Base-by-base conservation (phyloP, 2,329 filamentous ascomycete species). In the Cyphellophora europaea region DNA sequence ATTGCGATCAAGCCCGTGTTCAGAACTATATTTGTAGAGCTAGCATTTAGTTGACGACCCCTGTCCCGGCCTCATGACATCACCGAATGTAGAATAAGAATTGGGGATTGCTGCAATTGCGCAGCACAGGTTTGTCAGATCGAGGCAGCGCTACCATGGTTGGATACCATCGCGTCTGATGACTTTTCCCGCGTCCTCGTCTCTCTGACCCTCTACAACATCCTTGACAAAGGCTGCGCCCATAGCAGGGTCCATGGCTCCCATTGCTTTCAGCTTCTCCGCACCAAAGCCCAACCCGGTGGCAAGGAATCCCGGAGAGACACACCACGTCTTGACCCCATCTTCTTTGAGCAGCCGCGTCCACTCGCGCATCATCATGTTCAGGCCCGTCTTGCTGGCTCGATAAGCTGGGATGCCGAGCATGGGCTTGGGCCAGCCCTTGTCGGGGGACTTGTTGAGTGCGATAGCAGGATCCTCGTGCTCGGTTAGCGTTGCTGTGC, bases 321-420 rank as follows among this genome's bases (percentile, higher is more conserved):
- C 49, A 18, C 49, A 48, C 54, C 58, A 72, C 0, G 67, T 62
- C 47, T 67, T 70, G 4, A 73, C 66, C 0, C 67, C 66, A 27
- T 74, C 70, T 2, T 59, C 57, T 30, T 53, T 57, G 17, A 74
- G 51, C 1, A 58, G 42, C 21, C 59, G 54, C 17, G 49, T 32
- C 60, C 60, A 69, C 38, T 67, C 60, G 5, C 57, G 51, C 63
- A 68, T 65, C 42, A 69, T 38, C 66, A 69, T 69, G 41, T 69
- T 69, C 36, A 70, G 44, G 0, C 58, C 65, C 5, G 56, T 58
- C 49, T 70, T 69, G 14, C 50, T 47, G 16, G 50, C 52, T 3
- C 65, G 57, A 40, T 70, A 69, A 2, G 52, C 50, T 0, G 47
- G 31, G 2, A 45, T n/a, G 32, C 10, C 37, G 15, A 32, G 19